Base-by-base conservation (phyloP, 139 green algal species). In the Trebouxia sp. region DNA sequence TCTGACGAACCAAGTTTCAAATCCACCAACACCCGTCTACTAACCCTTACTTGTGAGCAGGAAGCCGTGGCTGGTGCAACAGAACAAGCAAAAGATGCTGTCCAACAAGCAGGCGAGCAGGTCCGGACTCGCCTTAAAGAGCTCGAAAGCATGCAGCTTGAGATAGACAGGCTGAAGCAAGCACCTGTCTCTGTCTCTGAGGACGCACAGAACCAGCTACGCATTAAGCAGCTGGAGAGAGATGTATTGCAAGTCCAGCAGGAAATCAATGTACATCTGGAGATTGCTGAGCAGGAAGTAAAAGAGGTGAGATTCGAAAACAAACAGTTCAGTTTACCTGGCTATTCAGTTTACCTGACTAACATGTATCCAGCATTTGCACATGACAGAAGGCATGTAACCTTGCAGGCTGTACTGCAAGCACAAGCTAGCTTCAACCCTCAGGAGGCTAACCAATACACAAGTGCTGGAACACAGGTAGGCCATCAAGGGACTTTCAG, bases 1-100 rank as follows among this genome's bases (percentile, higher is more conserved):
- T 11, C 20, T 38, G 58, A 28, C 8, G 20, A 10, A 12, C 11
- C 11, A 12, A 42, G 15, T 72, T 45, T 72, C 26, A 14, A 15
- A 45, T 30, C 9, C 20, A 24, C 8, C 62, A 72, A 53, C 47
- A 17, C 47, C 3, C 20, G 47, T 53, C 3, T 10, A 43, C 62
- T 43, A 30, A 12, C 6, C 28, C 15, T 17, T 9, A 26, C 17
- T 15, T 15, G 26, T n/a, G 7, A 15, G 67, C 67, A 77, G 67
- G 67, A 77, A 32, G 67, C n/a, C 3, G 67, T 77, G 26, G 67
- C 41, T 32, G 41, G 26, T 37, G 67, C 67, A 26, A 77, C 67
- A 35, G 67, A 77, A 32, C 67, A 77, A 53, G 67, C 67, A 20
- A 77, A 77, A 39, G 67, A 77, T n/a, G 67, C 67, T 56, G 67